These are phyloP conservation scores for Suillus lakei DNA, from an alignment of 768 basidiomycete genomes.

Conservation along the genomic window DNA sequence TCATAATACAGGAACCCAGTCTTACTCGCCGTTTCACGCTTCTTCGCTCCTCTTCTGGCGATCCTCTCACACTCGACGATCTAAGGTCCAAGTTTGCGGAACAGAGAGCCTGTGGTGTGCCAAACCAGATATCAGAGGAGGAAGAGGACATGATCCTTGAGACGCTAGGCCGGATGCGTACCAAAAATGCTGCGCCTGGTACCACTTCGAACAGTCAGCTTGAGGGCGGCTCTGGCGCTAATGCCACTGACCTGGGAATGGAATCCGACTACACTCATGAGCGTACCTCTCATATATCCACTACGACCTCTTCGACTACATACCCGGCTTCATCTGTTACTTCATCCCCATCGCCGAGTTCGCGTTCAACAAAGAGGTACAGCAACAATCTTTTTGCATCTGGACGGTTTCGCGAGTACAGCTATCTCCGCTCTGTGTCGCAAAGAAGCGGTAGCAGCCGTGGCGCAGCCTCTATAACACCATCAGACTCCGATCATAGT, in stretches of 20 bases:
- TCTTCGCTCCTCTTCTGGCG: constrained; percentile 69
- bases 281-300: constrained; percentile 38
- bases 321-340: constrained; percentile 45
- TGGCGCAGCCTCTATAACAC: constrained; percentile 46
- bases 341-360: constrained; percentile 40
- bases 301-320: constrained; percentile 43
- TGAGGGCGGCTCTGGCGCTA: constrained; percentile 21
- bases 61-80: constrained; percentile 67
- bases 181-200: constrained; percentile 33
- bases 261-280: constrained; percentile 39
- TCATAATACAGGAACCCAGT: constrained; percentile 44
- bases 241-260: constrained; percentile 19
- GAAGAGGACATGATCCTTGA: constrained; percentile 87
- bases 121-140: constrained; percentile 74
- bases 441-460: constrained; percentile 47
- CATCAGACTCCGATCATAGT: constrained; percentile 51
- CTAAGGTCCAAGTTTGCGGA: constrained; percentile 72
- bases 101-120: constrained; percentile 71
- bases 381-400: constrained; percentile 90
- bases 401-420: constrained; percentile 75
- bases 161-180: constrained; percentile 61
- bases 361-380: constrained; percentile 67
- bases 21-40: constrained; percentile 84
- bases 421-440: constrained; percentile 64
- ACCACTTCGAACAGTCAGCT: constrained; percentile 18